Base-by-base conservation (phyloP, 1,139 yeast genomes). In the Suhomyces kunorum region DNA sequence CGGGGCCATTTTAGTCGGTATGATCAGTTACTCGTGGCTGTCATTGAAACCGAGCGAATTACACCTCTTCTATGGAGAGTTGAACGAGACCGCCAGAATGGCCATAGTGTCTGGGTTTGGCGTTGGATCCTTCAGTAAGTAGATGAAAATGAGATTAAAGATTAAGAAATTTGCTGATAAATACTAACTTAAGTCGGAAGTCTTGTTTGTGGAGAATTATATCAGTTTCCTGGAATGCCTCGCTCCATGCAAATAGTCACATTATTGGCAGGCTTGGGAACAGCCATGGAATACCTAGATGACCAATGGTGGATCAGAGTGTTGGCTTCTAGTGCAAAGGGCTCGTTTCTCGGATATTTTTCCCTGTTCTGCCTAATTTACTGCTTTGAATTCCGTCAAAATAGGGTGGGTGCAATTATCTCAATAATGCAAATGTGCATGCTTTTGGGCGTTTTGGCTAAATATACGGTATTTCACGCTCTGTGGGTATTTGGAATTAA, bases 71-170 rank as follows among this genome's bases (percentile, higher is more conserved):
- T 20, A 20, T 20, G 22, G 22, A 8, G 7, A 8, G 11, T 5
- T 20, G 7, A 6, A 51, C 1, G 46, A 56, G 18, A 69, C 61
- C 37, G 33, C 56, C 3, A 4, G 22, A 20, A 20, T 6, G 3
- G 22, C 22, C 22, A 8, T 20, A 20, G 8, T 20, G 3, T 8
- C 22, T 20, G 3, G 11, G 8, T 20, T 5, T 20, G 22, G 22
- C 11, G 22, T 11, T 8, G 22, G 22, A 20, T 8, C 11, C 8
- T 8, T 20, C 9, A 20, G 22, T 20, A 20, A 8, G 22, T 20
- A 20, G 7, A 8, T 4, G 5, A n/a, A n/a, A n/a, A n/a, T n/a
- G n/a, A n/a, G n/a, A n/a, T n/a, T n/a, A n/a, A n/a, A n/a, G n/a
- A n/a, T n/a, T n/a, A n/a, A n/a, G n/a, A n/a, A n/a, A n/a, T 20